phyloP scores from a whole-genome alignment of 2,329 filamentous ascomycete genomes.

The Apiospora rasikravindrae region DNA sequence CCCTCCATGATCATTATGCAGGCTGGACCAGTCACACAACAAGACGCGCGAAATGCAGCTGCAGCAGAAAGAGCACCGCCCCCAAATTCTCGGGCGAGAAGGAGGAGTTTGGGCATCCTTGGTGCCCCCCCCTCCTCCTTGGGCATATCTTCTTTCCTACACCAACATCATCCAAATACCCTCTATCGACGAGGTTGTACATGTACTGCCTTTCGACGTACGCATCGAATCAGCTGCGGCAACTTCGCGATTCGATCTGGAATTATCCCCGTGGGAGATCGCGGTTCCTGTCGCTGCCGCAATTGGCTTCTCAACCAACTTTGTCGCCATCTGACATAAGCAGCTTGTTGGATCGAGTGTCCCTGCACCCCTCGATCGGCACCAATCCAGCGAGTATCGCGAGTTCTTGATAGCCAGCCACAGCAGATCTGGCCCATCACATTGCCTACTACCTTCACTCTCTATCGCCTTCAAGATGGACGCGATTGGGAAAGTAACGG shows the following conservation, averaged over 20 bases:
- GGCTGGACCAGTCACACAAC: neutral
- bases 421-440: neutral
- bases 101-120: neutral
- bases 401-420: accelerated
- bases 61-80: neutral
- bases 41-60: neutral
- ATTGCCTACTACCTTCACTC: no score
- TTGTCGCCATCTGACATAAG: neutral
- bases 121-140: neutral
- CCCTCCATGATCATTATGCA: neutral
- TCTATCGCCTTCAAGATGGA: slow-evolving; percentile 17
- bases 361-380: neutral
- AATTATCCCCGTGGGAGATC: no score
- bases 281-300: no score
- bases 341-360: neutral
- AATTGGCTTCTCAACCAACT: no score
- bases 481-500: slow-evolving; percentile 22
- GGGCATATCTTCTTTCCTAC: neutral
- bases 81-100: neutral
- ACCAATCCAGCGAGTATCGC: no score
- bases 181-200: neutral
- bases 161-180: neutral
- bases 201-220: no score
- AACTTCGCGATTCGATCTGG: no score
- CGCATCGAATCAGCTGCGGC: no score